Conservation (phyloP, 768 basidiomycete species). For the Cyclocybe cylindracea region DNA sequence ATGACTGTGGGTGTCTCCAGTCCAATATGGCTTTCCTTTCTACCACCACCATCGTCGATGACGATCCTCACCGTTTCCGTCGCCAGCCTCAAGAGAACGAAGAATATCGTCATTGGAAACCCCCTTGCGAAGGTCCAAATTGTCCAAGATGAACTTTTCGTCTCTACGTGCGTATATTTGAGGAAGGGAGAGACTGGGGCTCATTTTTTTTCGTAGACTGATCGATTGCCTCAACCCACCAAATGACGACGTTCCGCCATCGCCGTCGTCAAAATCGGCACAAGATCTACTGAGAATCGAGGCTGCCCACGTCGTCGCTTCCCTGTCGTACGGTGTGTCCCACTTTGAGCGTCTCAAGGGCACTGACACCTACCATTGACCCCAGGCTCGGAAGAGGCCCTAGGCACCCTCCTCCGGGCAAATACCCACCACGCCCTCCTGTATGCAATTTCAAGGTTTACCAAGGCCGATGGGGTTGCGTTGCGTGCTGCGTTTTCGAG, state of each 20-base stretch:
- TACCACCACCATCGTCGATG: conserved; percentile 6
- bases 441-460: conserved; percentile 56
- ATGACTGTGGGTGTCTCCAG: too few relatives aligned
- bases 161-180: conserved; percentile 48
- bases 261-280: conserved; percentile 26
- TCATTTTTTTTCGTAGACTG: conserved; percentile 48
- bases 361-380: not conserved
- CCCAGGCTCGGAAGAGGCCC: conserved; percentile 61
- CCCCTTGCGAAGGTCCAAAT: conserved; percentile 67
- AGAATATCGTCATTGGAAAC: conserved; percentile 81
- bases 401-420: conserved; percentile 55
- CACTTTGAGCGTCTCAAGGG: not conserved
- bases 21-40: too few relatives aligned
- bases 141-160: conserved; percentile 54
- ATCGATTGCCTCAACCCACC: conserved; percentile 57
- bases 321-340: conserved; percentile 62
- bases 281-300: conserved; percentile 63
- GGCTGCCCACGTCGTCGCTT: conserved; percentile 74
- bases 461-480: conserved; percentile 32
- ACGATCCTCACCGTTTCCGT: conserved; percentile 22
- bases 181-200: conserved; percentile 1
- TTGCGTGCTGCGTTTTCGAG: conserved; percentile 63
- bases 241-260: conserved; percentile 5
- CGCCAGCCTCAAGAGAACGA: conserved; percentile 60
- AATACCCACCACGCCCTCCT: conserved; percentile 64